phyloP scores from a whole-genome alignment of 306 rosid genomes.

The Sophora flavescens region DNA sequence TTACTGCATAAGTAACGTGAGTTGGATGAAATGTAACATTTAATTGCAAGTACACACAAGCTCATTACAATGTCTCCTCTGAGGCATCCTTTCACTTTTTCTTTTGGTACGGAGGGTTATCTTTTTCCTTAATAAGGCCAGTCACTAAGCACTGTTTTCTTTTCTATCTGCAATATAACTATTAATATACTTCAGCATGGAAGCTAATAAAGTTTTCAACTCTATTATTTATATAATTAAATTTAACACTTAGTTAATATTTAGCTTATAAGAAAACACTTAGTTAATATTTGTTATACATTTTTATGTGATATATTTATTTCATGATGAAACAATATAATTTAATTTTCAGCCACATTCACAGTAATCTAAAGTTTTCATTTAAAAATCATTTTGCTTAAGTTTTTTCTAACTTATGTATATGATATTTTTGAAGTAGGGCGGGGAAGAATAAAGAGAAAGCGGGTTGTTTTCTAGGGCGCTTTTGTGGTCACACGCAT shows the following conservation, averaged over 20 bases:
- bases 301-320: too few relatives aligned
- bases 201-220: slow-evolving; percentile 20
- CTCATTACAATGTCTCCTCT: slow-evolving; percentile 51
- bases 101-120: slow-evolving; percentile 49
- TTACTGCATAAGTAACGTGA: slow-evolving; percentile 7
- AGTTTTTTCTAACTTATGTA: too few relatives aligned
- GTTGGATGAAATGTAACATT: not conserved
- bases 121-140: slow-evolving; percentile 48
- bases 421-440: not conserved
- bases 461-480: slow-evolving; percentile 41
- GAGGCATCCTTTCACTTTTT: slow-evolving; percentile 38
- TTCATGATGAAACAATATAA: too few relatives aligned
- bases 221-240: too few relatives aligned
- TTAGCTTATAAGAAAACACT: too few relatives aligned
- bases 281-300: too few relatives aligned
- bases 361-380: too few relatives aligned
- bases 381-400: too few relatives aligned
- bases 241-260: too few relatives aligned
- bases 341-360: too few relatives aligned
- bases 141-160: slow-evolving; percentile 49
- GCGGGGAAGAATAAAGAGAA: slow-evolving; percentile 42
- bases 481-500: slow-evolving; percentile 82
- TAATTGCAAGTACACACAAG: slow-evolving; percentile 40
- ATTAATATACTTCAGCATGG: slow-evolving; percentile 10
- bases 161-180: slow-evolving; percentile 28